Conservation (phyloP, 495 filamentous ascomycete genomes). For the Podospora pseudocomata region DNA sequence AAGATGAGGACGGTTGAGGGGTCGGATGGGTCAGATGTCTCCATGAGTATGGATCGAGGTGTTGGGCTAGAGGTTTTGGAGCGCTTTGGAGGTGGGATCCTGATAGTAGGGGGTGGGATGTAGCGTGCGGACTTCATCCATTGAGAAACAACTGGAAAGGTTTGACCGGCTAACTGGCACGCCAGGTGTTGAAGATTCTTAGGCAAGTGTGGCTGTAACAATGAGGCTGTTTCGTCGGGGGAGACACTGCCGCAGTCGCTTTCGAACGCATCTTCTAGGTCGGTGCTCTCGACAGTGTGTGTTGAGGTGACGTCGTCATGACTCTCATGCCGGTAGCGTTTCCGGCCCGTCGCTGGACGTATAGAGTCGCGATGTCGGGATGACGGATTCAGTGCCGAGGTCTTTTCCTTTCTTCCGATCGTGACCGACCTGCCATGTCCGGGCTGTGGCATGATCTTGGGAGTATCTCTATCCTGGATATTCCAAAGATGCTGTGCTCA, state of each 20-base stretch:
- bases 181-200: background rate
- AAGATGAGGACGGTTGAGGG: background rate
- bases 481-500: no score
- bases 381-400: background rate
- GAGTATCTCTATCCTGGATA: background rate
- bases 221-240: background rate
- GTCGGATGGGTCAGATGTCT: background rate
- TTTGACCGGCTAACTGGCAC: background rate
- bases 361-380: background rate
- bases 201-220: background rate
- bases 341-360: background rate
- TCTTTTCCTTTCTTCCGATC: background rate
- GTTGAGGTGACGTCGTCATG: background rate
- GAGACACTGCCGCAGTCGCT: background rate
- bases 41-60: background rate
- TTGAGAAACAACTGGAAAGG: background rate
- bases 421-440: background rate
- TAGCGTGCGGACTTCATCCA: background rate
- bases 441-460: background rate
- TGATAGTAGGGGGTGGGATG: background rate
- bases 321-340: background rate
- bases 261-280: background rate
- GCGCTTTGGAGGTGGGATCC: background rate
- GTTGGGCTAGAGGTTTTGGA: background rate
- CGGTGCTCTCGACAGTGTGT: background rate